A percentile compares a stretch with the other conserved stretches of the same genome.
Conservation (phyloP, 805 yeast species). For the Metschnikowia henanensis region DNA sequence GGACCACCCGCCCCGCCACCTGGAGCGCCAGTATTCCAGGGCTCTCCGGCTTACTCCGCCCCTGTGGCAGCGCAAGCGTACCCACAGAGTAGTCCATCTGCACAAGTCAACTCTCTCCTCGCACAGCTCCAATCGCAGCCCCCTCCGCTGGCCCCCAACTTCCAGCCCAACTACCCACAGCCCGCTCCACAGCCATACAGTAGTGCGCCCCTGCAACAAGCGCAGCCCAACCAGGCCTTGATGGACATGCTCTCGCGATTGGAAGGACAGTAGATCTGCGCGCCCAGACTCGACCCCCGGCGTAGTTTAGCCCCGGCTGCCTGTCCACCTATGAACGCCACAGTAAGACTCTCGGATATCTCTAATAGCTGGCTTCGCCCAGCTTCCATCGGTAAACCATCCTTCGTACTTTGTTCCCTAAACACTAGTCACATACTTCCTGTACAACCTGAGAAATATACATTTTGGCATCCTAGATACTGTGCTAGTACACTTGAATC, state of each 20-base stretch:
- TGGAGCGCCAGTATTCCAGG: constrained; percentile 1
- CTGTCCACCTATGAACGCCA: neutral
- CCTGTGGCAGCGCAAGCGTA: constrained; percentile 1
- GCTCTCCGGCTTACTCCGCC: neutral
- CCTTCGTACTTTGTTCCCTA: no score
- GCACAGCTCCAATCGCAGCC: constrained; percentile 14
- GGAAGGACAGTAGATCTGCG: constrained; percentile 24
- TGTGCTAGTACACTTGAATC: no score
- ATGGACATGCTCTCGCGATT: constrained; percentile 41
- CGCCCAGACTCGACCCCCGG: neutral
- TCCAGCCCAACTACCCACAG: constrained; percentile 2
- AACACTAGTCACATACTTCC: neutral
- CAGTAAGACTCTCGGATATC: neutral
- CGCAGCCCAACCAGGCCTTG: constrained; percentile 22
- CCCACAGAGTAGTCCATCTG: constrained; percentile 9
- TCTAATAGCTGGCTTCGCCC: neutral
- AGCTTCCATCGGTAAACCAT: no score
- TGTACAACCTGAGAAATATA: no score
- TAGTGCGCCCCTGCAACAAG: constrained; percentile 15
- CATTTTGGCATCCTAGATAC: no score
- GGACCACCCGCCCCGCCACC: constrained; percentile 1
- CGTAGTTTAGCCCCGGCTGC: neutral
- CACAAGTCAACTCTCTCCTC: constrained; percentile 14
- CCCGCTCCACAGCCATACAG: constrained; percentile 12
- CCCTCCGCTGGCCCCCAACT: constrained; percentile 7